Evolutionary conservation across 164 flowering plant species (phyloP).

Genomic region (Warburgia ugandensis): DNA sequence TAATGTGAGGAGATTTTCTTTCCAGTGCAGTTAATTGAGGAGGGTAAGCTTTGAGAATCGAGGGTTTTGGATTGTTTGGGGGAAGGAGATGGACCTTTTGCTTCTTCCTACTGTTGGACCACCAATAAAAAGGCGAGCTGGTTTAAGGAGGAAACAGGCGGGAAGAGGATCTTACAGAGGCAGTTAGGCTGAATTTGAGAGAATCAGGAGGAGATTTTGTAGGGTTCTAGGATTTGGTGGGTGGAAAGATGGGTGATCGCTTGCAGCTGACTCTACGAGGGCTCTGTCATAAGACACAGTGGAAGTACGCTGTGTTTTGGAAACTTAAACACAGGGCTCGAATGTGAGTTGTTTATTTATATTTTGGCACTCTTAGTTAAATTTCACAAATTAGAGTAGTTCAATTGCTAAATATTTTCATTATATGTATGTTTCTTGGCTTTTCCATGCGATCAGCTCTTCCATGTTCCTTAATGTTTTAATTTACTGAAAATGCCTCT

Average conservation of each 20-base stretch:
- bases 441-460: background rate
- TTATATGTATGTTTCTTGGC: background rate
- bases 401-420: no score
- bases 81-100: conserved; percentile 30
- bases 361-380: background rate
- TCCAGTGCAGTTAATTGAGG: background rate
- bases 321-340: conserved; percentile 39
- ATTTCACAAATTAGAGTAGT: background rate
- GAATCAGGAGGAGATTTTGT: conserved; percentile 3
- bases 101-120: conserved; percentile 48
- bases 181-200: conserved; percentile 34
- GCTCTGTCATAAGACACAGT: conserved; percentile 50
- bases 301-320: conserved; percentile 95
- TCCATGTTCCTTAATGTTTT: background rate
- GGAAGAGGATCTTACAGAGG: conserved; percentile 80
- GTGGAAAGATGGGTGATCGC: conserved; percentile 23
- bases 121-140: conserved; percentile 61
- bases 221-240: conserved; percentile 20
- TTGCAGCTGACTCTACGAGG: conserved; percentile 50
- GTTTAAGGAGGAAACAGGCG: conserved; percentile 66
- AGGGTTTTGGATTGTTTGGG: conserved; percentile 4
- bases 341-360: conserved; percentile 38
- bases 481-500: no score
- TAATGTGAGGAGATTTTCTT: background rate
- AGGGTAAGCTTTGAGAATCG: background rate